Percentiles rank a stretch among this genome's conserved stretches.
phyloP scores from a whole-genome alignment of 2,329 filamentous ascomycete genomes.

The Colletotrichum sp. region DNA sequence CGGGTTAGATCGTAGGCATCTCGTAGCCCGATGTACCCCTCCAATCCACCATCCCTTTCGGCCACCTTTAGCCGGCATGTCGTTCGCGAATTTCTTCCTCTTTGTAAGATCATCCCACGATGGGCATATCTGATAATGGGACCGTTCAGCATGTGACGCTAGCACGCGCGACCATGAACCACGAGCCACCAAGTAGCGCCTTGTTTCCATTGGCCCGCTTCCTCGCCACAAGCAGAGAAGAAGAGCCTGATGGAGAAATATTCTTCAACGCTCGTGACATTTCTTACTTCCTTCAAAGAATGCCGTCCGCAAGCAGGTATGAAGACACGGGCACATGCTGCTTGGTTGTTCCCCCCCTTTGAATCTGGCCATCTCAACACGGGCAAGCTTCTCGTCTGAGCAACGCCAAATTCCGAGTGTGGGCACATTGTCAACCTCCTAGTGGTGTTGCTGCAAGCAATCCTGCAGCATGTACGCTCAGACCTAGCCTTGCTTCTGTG shows the following conservation, averaged over 20 bases:
- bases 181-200: background rate
- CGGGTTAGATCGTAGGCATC: background rate
- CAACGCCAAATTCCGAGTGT: background rate
- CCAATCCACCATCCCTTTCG: background rate
- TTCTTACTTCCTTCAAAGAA: background rate
- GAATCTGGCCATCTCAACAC: background rate
- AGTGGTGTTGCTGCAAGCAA: conserved; percentile 16
- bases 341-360: background rate
- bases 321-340: background rate
- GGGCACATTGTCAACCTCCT: background rate
- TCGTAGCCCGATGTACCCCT: background rate
- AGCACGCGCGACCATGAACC: background rate
- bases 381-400: background rate
- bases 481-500: conserved; percentile 15
- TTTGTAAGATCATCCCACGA: background rate
- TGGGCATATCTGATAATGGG: background rate
- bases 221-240: background rate
- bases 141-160: conserved; percentile 1
- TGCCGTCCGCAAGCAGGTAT: background rate
- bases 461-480: conserved; percentile 23
- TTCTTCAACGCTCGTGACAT: background rate
- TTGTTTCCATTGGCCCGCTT: background rate
- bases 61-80: background rate
- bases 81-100: background rate
- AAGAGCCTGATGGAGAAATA: background rate